Percentiles rank a stretch among this genome's conserved stretches.
Conservation (phyloP, 108 stramenopile genomes). For the Cyclotella distinguenda region DNA sequence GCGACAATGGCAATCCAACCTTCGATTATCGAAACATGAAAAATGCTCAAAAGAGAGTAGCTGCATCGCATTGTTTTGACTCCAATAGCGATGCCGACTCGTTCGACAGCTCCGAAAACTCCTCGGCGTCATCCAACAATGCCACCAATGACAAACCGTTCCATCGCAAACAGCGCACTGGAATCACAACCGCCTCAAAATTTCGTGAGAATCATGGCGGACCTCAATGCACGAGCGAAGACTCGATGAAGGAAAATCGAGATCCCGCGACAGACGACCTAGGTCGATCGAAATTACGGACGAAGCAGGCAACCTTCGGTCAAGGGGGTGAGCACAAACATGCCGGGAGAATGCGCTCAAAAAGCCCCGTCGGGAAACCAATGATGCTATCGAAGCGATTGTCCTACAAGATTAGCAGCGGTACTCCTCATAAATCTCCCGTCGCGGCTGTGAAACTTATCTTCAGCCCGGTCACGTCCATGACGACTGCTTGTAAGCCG, state of each 20-base stretch:
- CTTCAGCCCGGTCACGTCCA: neutral
- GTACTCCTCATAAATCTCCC: slow-evolving; percentile 5
- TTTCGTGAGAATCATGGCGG: neutral
- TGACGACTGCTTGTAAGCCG: neutral
- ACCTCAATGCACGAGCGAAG: slow-evolving; percentile 1
- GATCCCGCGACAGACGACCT: neutral
- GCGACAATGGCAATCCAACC: no score
- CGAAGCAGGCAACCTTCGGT: neutral
- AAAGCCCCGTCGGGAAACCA: slow-evolving; percentile 7
- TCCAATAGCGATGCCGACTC: neutral
- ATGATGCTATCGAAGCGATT: slow-evolving; percentile 25
- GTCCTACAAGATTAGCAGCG: slow-evolving; percentile 21
- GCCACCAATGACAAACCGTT: neutral
- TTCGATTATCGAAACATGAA: neutral
- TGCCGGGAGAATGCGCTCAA: neutral
- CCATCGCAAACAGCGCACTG: neutral
- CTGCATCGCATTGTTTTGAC: neutral
- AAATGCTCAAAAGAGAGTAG: neutral
- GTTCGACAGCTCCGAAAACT: neutral
- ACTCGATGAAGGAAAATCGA: neutral
- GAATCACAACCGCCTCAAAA: neutral
- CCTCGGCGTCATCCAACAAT: neutral
- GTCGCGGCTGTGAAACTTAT: slow-evolving; percentile 7
- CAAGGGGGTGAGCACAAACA: neutral
- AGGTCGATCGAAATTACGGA: neutral